Base-by-base conservation (phyloP, 257 asterid genomes). In the Solanum chmielewskii region DNA sequence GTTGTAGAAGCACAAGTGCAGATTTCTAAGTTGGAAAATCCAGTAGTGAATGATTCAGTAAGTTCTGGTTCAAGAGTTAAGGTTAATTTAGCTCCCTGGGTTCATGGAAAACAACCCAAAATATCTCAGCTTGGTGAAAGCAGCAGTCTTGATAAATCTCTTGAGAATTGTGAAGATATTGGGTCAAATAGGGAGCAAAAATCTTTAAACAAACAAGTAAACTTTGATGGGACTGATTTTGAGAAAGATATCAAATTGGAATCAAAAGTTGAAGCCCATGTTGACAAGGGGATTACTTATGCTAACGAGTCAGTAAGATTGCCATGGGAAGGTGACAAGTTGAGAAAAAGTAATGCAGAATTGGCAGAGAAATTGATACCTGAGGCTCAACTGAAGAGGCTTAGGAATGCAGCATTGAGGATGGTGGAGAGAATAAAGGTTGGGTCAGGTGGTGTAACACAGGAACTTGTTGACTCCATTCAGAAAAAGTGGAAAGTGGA, bases 371-470 rank as follows among this genome's bases (percentile, higher is more conserved):
- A 91, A 88, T 81, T 89, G 74, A 88, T 95, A 75, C 99, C 99
- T 0, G 98, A 94, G 90, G 90, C 92, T 27, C 98, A 93, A 91
- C 64, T 96, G 88, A 95, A 92, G 91, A 94, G 98, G 93, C 96
- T 96, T 9, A 91, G 98, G 84, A 96, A 90, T 80, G 88, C 93
- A 35, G 94, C 99, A 5, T 62, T 93, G 93, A 93, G 96, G 83
- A 94, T 93, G 98, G 88, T 91, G 87, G 98, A 97, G 90, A 92
- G 98, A 85, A 95, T 93, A 69, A 97, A 92, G 85, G 98, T 94
- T 37, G 98, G 98, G 20, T 92, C 94, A 42, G 95, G 92, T 39
- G 98, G 99, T 66, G 92, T 97, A 82, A 95, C 98, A 7, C 98
- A 94, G 87, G 91, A 87, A 62, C 87, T 97, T 89, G 97, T 93